Evolutionary conservation across 306 rosid species (phyloP).

Genomic region (Styphnolobium japonicum): DNA sequence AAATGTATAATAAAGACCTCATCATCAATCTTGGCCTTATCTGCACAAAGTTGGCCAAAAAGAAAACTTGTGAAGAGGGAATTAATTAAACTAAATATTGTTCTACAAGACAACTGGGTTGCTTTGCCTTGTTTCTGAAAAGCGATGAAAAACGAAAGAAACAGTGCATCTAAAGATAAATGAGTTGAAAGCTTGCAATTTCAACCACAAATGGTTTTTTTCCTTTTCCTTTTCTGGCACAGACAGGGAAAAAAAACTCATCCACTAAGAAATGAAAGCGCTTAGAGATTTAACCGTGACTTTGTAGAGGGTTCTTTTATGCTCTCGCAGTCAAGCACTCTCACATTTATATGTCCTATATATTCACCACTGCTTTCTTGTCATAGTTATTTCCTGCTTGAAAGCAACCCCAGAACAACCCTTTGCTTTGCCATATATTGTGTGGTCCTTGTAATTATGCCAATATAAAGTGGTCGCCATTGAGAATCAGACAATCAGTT

Average conservation of each 20-base stretch:
- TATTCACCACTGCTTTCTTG: constrained; percentile 41
- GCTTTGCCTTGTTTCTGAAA: no score
- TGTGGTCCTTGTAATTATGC: constrained; percentile 82
- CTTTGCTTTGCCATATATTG: no score
- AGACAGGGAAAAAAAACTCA: background rate
- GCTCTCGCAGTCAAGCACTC: constrained; percentile 42
- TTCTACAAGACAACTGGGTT: background rate
- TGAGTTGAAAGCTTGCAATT: constrained; percentile 4
- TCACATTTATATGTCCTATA: constrained; percentile 19
- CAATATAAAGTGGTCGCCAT: constrained; percentile 53
- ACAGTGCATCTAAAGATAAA: background rate
- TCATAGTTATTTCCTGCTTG: constrained; percentile 72
- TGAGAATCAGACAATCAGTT: no score
- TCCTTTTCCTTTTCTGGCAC: constrained; percentile 3
- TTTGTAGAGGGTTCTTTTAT: constrained; percentile 32
- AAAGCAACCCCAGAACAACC: constrained; percentile 78
- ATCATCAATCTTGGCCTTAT: background rate
- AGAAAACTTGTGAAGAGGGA: no score
- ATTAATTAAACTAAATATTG: no score
- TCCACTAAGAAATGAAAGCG: constrained; percentile 38
- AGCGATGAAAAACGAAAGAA: background rate
- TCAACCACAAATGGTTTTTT: constrained; percentile 30
- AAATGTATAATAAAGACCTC: no score
- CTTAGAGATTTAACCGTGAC: constrained; percentile 25
- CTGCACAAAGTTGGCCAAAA: background rate